Base-by-base conservation (phyloP, 192 early-diverging fungal genomes). In the Backusella morwellensis region DNA sequence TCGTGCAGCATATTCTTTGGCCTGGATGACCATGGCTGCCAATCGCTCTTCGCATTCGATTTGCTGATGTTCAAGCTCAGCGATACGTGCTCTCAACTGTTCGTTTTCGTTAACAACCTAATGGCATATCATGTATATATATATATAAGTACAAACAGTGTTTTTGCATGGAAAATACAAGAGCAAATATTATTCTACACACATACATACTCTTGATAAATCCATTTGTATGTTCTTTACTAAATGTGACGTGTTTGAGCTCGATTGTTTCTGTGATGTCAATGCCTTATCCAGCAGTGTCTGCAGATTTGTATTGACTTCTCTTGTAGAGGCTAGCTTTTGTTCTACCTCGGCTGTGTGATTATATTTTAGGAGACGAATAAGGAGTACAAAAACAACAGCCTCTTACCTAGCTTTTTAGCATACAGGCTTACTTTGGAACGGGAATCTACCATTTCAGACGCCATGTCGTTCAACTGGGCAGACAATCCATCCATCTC, bases 221-320 rank as follows among this genome's bases (percentile, higher is more conserved):
- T 90, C 89, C 7, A 84, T 82, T 67, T 88, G 89, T 41, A 90
- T 86, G 75, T 85, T 81, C 41, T 87, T 87, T 15, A 90, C 87
- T 8, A 86, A 79, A 34, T 90, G 89, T 4, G 87, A 85, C n/a
- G 89, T 90, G 32, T 70, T 90, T 14, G 89, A 85, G 21, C 84
- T 87, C 4, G 83, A 84, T 68, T 87, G 82, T 74, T 88, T 90
- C 66, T 90, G 89, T 6, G 82, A 82, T 54, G 84, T 83, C 4
- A 90, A 40, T 1, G 89, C 82, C 23, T 83, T 88, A 23, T 90
- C 85, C 0, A 90, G 67, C 26, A 86, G 78, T 32, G 82, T 70
- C 9, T 88, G 88, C 6, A 90, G 80, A 63, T 87, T 86, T 19
- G 86, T 82, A 74, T 90, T 90, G 67, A 84, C 79, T 63, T 88